These are phyloP conservation scores for Cyberlindnera petersonii DNA, from an alignment of 805 yeast genomes.

Conservation along the genomic window DNA sequence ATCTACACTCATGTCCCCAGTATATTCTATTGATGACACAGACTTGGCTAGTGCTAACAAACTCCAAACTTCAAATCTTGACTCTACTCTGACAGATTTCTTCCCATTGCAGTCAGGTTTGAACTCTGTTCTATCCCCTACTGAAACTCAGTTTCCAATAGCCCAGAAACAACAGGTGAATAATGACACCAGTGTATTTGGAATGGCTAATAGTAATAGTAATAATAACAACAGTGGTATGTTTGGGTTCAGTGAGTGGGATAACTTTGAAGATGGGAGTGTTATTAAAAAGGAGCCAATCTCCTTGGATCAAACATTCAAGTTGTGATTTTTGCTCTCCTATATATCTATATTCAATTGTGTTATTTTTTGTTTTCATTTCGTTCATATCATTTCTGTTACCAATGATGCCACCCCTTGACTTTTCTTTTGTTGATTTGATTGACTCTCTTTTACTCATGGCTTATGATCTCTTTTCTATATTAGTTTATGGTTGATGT, in stretches of 20 bases:
- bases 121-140: no score
- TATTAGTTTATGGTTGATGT: no score
- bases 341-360: not conserved
- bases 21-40: slow-evolving; percentile 12
- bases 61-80: slow-evolving; percentile 7
- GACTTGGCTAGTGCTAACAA: not conserved
- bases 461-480: not conserved
- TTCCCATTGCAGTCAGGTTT: slow-evolving; percentile 3
- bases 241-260: slow-evolving; percentile 15
- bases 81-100: slow-evolving; percentile 8
- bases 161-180: no score
- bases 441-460: not conserved
- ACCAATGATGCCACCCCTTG: not conserved
- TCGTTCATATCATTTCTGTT: no score
- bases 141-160: no score
- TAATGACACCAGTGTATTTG: no score
- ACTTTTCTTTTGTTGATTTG: not conserved
- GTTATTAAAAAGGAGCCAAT: slow-evolving; percentile 9
- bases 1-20: slow-evolving; percentile 20
- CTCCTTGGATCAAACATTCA: slow-evolving; percentile 4
- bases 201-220: not conserved
- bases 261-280: slow-evolving; percentile 7
- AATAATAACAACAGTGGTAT: not conserved
- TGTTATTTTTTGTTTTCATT: not conserved
- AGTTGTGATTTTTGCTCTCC: slow-evolving; percentile 2